A percentile compares a stretch with the other conserved stretches of the same genome.
These are phyloP conservation scores for Evernia prunastri DNA, from an alignment of 495 filamentous ascomycete species.

Conservation along the genomic window DNA sequence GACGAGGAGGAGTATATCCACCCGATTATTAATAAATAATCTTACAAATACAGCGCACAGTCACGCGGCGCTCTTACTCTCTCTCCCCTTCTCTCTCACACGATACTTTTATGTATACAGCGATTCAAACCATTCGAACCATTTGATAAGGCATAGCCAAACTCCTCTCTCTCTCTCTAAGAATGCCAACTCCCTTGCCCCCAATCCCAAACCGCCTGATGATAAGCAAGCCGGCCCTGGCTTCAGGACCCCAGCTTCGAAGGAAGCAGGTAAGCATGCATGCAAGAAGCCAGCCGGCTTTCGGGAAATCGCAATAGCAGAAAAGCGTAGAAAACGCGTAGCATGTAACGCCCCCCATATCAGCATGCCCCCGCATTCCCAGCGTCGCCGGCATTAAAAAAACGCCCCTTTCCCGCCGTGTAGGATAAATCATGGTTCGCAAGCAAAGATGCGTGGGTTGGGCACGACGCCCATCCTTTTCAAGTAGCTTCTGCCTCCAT, in stretches of 20 bases:
- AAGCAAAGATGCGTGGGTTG: background rate
- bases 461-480: background rate
- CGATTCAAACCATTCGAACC: background rate
- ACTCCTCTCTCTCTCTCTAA: background rate
- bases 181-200: too few relatives aligned
- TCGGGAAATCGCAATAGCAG: background rate
- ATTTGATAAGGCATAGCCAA: background rate
- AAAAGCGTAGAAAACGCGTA: background rate
- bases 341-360: background rate
- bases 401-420: background rate
- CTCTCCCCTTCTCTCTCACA: too few relatives aligned
- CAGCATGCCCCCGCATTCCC: slow-evolving; percentile 8
- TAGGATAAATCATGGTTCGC: background rate
- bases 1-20: too few relatives aligned
- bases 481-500: background rate
- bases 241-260: background rate
- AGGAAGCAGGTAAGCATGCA: too few relatives aligned
- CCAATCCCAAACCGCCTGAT: background rate
- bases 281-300: background rate
- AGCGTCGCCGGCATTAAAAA: slow-evolving; percentile 1
- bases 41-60: background rate
- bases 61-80: background rate
- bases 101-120: background rate
- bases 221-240: background rate
- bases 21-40: too few relatives aligned